Conservation (phyloP, 1,284 basidiomycete species). For the Ustilago hordei region DNA sequence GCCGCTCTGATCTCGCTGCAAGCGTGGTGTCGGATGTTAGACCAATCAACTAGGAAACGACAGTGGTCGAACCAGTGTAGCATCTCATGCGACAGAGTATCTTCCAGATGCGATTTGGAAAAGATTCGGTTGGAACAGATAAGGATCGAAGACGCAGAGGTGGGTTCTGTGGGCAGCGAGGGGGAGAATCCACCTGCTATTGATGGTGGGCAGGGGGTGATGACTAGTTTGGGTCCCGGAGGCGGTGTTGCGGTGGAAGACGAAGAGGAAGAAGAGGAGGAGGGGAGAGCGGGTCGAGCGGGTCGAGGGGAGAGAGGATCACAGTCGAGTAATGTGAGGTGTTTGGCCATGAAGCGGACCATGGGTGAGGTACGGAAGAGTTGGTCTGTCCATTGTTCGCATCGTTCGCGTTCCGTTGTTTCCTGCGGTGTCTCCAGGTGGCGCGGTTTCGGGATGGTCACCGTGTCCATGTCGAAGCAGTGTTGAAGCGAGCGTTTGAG, state of each 20-base stretch:
- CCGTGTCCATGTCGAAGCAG: conserved; percentile 2
- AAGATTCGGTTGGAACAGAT: conserved; percentile 71
- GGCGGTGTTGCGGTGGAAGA: background rate
- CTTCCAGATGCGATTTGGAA: conserved; percentile 87
- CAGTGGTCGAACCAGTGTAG: conserved; percentile 97
- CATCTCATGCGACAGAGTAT: conserved; percentile 92
- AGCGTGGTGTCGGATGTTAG: conserved; percentile 89
- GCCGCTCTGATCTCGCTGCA: conserved; percentile 97
- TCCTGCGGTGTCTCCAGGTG: conserved; percentile 49
- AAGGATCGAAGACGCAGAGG: conserved; percentile 54
- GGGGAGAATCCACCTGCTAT: conserved; percentile 66
- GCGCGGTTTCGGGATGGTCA: conserved; percentile 32
- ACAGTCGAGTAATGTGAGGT: conserved; percentile 63
- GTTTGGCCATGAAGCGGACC: conserved; percentile 68
- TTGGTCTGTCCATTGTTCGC: conserved; percentile 64
- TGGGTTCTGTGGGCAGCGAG: conserved; percentile 38
- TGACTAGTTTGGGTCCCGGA: conserved; percentile 49
- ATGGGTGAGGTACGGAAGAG: conserved; percentile 66
- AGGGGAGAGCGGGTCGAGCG: background rate
- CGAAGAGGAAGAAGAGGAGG: background rate
- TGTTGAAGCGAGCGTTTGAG: background rate
- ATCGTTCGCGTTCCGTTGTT: conserved; percentile 41
- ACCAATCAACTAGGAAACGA: conserved; percentile 92
- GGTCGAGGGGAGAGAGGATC: conserved; percentile 45
- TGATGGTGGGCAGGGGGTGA: conserved; percentile 56